Percentiles rank a stretch among this genome's conserved stretches.
Conservation (phyloP, 495 filamentous ascomycete genomes). For the Haplographium delicatum region DNA sequence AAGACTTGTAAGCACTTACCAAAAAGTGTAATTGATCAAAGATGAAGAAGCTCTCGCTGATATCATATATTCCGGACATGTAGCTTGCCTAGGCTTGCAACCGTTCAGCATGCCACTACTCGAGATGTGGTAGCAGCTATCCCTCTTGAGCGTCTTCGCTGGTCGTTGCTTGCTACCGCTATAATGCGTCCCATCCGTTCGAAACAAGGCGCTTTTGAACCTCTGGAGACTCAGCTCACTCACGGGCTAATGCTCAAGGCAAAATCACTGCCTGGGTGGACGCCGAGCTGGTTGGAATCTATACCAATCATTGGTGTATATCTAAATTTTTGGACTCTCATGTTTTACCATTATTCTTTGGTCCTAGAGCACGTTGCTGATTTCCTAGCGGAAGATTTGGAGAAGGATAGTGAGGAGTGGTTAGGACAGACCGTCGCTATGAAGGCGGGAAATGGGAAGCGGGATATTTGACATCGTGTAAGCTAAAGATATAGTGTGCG, state of each 20-base stretch:
- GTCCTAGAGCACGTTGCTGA: conserved; percentile 32
- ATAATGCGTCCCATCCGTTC: conserved; percentile 24
- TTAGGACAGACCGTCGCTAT: conserved; percentile 29
- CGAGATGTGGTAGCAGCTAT: conserved; percentile 21
- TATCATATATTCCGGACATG: too few species aligned
- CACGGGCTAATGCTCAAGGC: conserved; percentile 22
- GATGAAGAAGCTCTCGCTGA: too few species aligned
- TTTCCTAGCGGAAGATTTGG: conserved; percentile 34
- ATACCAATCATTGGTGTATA: conserved; percentile 17
- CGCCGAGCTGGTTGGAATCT: background rate
- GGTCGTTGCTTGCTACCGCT: conserved; percentile 30
- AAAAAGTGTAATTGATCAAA: too few species aligned
- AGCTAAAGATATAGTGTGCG: too few species aligned
- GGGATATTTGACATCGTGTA: conserved; percentile 1
- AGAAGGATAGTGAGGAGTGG: conserved; percentile 20
- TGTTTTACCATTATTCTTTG: conserved; percentile 22
- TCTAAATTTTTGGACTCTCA: conserved; percentile 12
- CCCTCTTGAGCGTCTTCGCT: conserved; percentile 23
- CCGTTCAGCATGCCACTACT: conserved; percentile 28
- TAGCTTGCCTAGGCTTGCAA: conserved; percentile 23
- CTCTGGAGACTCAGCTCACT: conserved; percentile 13
- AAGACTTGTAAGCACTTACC: conserved; percentile 33
- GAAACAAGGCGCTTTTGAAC: conserved; percentile 14
- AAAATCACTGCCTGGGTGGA: background rate
- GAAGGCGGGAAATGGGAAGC: conserved; percentile 13